Base-by-base conservation (phyloP, 106 monocot genomes). In the Acorus calamus region DNA sequence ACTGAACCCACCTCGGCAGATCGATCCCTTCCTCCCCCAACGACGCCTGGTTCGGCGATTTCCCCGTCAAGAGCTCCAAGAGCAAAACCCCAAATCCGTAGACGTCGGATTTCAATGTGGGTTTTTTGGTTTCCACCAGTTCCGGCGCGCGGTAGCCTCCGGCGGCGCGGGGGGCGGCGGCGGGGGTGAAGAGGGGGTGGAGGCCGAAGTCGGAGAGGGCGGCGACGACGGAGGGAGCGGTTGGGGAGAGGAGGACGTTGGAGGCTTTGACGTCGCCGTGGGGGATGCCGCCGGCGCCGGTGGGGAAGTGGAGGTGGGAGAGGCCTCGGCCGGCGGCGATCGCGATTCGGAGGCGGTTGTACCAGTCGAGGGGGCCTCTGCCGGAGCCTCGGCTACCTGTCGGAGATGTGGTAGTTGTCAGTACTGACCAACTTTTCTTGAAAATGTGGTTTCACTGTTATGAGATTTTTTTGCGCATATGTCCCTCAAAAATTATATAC, bases 261-360 rank as follows among this genome's bases (percentile, higher is more conserved):
- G 89, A 89, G 46, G 93, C 72, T 62, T 89, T 93, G 59, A 93
- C 42, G 71, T 93, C 84, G 60, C 93, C 93, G 62, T 93, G 93
- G 73, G 73, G 69, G 14, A 85, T 52, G 8, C 55, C 61, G 28
- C 75, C 71, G 0, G 57, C 10, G 13, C 52, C 28, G 11, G 79
- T 65, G 4, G 70, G 41, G 51, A 10, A 48, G 70, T 90, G 94
- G 59, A 96, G 76, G 78, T 96, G 73, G 5, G 80, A 71, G 8
- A 92, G 79, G 61, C 84, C 92, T 8, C 81, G 76, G 46, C 79
- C 84, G 6, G 79, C 81, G 0, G 87, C 73, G 8, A 84, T 56
- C 9, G 92, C 92, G 3, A 87, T 71, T 4, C 81, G 80, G 42
- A 92, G 68, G 42, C 92, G 80, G 68, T 65, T 77, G 66, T 87